phyloP scores from a whole-genome alignment of 305 asterid species.

The Fraxinus angustifolia region DNA sequence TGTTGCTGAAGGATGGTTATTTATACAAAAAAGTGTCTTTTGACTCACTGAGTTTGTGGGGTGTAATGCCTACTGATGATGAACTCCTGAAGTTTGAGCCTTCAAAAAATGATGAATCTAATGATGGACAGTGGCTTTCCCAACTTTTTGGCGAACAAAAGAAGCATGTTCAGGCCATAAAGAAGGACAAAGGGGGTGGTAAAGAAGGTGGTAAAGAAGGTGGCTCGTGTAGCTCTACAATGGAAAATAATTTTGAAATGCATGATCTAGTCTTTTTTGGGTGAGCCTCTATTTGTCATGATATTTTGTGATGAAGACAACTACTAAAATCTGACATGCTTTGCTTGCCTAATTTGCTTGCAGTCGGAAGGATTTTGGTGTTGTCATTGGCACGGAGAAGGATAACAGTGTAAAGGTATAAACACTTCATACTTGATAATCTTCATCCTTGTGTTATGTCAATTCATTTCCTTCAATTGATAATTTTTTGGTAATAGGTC shows the following conservation, averaged over 20 bases:
- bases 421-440: conserved; percentile 5
- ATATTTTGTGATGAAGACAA: conserved; percentile 5
- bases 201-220: conserved; percentile 66
- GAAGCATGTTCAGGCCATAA: conserved; percentile 34
- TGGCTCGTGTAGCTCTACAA: conserved; percentile 56
- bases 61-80: conserved; percentile 73
- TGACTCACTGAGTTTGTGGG: conserved; percentile 82
- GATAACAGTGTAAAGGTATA: conserved; percentile 71
- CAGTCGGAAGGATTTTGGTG: conserved; percentile 92
- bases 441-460: background rate
- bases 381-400: conserved; percentile 78
- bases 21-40: conserved; percentile 69
- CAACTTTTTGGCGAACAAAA: conserved; percentile 78
- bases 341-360: conserved; percentile 24
- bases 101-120: conserved; percentile 55
- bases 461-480: background rate
- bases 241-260: conserved; percentile 56
- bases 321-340: conserved; percentile 23
- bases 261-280: conserved; percentile 90
- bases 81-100: conserved; percentile 96
- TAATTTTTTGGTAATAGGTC: conserved; percentile 44
- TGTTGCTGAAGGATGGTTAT: conserved; percentile 94
- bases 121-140: conserved; percentile 75
- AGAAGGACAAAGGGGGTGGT: conserved; percentile 51
- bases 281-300: conserved; percentile 38